These are phyloP conservation scores for Ascosphaera apis DNA, from an alignment of 2,329 filamentous ascomycete genomes.

Conservation along the genomic window DNA sequence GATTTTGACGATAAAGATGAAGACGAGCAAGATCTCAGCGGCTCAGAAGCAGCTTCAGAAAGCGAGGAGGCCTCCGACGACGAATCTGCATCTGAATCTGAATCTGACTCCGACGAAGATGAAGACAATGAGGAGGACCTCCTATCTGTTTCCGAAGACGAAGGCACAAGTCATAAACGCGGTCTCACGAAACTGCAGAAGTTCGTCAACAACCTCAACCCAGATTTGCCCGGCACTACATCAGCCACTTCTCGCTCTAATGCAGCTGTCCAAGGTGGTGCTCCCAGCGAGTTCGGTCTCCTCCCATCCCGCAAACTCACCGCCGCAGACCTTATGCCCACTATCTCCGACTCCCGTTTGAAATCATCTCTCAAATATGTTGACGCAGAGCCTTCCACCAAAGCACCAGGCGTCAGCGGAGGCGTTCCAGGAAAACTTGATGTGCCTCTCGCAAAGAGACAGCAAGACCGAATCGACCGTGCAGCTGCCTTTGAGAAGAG, in stretches of 20 bases:
- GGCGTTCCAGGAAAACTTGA: constrained; percentile 47
- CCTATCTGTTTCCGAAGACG: constrained; percentile 24
- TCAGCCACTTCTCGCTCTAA: constrained; percentile 12
- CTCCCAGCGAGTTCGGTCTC: constrained; percentile 36
- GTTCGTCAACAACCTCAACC: constrained; percentile 42
- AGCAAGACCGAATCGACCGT: constrained; percentile 69
- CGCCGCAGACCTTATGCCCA: constrained; percentile 50
- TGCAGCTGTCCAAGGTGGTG: constrained; percentile 33
- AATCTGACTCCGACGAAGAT: constrained; percentile 21
- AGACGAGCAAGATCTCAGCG: no score
- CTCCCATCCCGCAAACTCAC: constrained; percentile 44
- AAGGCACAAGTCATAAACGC: constrained; percentile 22
- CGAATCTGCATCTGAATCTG: constrained; percentile 22
- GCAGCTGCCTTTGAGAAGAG: constrained; percentile 69
- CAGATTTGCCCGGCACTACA: constrained; percentile 15
- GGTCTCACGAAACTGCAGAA: constrained; percentile 42
- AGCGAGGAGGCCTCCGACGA: constrained; percentile 27
- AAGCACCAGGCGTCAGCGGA: constrained; percentile 28
- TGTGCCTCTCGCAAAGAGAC: constrained; percentile 60
- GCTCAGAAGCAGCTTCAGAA: constrained; percentile 23
- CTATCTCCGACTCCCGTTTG: constrained; percentile 48
- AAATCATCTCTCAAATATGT: constrained; percentile 62
- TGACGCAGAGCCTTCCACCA: constrained; percentile 14
- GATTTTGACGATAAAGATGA: no score
- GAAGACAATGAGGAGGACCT: constrained; percentile 28